Percentiles rank a stretch among this genome's conserved stretches.
Evolutionary conservation across 208 protist species (phyloP).

Genomic region (Naegleria gruberi): DNA sequence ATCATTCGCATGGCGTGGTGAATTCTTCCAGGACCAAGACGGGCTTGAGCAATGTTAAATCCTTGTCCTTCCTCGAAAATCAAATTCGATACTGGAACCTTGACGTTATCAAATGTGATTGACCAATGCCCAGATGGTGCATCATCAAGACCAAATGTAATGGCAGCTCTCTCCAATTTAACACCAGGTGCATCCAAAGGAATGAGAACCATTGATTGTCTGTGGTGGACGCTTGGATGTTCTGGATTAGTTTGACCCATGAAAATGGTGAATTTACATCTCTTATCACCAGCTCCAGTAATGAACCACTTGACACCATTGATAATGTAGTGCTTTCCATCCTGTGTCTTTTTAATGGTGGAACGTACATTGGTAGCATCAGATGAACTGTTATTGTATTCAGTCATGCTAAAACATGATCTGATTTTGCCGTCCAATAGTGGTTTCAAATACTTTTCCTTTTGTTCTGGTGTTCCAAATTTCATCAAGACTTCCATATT

Average conservation of each 20-base stretch:
- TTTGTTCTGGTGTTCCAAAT: conserved; percentile 52
- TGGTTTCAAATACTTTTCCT: conserved; percentile 53
- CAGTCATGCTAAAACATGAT: conserved; percentile 67
- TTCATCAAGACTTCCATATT: conserved; percentile 65
- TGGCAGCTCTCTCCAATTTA: conserved; percentile 43
- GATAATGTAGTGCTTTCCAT: conserved; percentile 52
- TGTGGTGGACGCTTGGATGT: conserved; percentile 34
- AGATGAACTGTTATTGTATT: conserved; percentile 48
- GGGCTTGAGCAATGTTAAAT: conserved; percentile 61
- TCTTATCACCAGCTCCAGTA: conserved; percentile 43
- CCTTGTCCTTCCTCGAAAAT: conserved; percentile 59
- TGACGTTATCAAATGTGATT: conserved; percentile 52
- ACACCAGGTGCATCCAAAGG: conserved; percentile 57
- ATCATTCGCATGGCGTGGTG: conserved; percentile 78
- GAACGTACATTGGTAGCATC: conserved; percentile 46
- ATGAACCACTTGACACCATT: conserved; percentile 67
- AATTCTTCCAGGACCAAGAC: conserved; percentile 44
- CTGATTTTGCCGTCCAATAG: conserved; percentile 58
- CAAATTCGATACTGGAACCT: conserved; percentile 51
- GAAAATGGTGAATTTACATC: conserved; percentile 42
- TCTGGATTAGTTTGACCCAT: conserved; percentile 51
- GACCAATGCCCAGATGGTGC: conserved; percentile 49
- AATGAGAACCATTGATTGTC: conserved; percentile 71
- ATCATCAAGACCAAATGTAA: conserved; percentile 58
- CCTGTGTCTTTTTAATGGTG: conserved; percentile 23